Evolutionary conservation across 2,329 filamentous ascomycete genomes (phyloP).

Genomic region (Beauveria rudraprayagi): DNA sequence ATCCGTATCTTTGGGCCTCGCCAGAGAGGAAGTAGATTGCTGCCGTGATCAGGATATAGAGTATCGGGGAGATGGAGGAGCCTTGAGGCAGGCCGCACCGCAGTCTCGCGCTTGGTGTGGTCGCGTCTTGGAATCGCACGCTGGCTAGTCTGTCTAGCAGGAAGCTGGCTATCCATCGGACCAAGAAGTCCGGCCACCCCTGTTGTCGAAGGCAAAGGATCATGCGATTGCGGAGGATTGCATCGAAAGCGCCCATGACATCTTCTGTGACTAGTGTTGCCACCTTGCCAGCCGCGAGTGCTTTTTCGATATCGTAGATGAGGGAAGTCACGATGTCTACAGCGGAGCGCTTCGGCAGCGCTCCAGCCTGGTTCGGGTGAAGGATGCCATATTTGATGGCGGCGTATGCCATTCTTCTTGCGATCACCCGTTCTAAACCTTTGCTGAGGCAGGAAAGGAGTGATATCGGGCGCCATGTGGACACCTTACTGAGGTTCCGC

Average conservation of each 20-base stretch:
- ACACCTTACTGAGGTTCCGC: constrained; percentile 14
- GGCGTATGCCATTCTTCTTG: constrained; percentile 15
- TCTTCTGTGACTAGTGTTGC: constrained; percentile 9
- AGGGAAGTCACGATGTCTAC: constrained; percentile 15
- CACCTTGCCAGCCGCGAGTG: constrained; percentile 6
- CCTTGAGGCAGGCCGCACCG: constrained; percentile 1
- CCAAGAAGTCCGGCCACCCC: not conserved
- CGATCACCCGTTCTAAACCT: constrained; percentile 20
- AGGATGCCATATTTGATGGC: constrained; percentile 16
- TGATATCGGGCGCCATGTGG: constrained; percentile 18
- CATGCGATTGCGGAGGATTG: constrained; percentile 4
- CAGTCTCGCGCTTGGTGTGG: not conserved
- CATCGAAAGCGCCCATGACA: constrained; percentile 8
- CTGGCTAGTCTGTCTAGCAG: not conserved
- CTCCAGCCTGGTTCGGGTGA: constrained; percentile 15
- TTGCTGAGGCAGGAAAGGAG: constrained; percentile 21
- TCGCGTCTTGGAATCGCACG: not conserved
- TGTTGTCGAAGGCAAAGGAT: constrained; percentile 1
- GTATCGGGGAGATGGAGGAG: constrained; percentile 9
- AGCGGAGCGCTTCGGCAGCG: constrained; percentile 17
- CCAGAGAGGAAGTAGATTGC: constrained; percentile 4
- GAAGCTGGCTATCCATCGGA: constrained; percentile 6
- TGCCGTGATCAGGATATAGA: constrained; percentile 5
- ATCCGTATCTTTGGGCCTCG: not conserved
- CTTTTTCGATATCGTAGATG: constrained; percentile 16